Conservation (phyloP, 768 basidiomycete species). For the Kwoniella sp. region DNA sequence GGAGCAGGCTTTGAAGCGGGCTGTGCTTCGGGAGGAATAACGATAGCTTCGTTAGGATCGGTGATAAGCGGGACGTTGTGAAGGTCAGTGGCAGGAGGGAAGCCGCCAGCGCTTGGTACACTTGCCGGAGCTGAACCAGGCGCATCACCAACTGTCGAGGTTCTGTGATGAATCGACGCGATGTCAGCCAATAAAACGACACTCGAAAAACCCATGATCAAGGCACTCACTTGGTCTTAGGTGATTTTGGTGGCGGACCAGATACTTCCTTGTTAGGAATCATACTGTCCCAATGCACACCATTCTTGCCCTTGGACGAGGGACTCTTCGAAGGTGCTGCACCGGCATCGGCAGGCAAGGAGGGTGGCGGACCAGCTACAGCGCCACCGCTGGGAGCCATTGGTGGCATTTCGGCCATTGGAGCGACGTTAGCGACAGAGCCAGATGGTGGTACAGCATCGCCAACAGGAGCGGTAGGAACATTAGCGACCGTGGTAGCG, state of each 20-base stretch:
- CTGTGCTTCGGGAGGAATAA: neutral
- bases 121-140: conserved; percentile 8
- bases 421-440: conserved; percentile 5
- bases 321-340: conserved; percentile 6
- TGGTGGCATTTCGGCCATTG: neutral
- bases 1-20: neutral
- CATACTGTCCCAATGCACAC: conserved; percentile 36
- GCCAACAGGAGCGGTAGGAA: neutral
- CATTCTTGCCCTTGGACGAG: conserved; percentile 18
- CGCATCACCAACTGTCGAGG: conserved; percentile 6
- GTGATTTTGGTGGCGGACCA: conserved; percentile 14
- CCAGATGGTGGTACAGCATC: neutral
- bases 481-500: conserved; percentile 4
- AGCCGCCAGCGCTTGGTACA: conserved; percentile 1
- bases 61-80: conserved; percentile 10
- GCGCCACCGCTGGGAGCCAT: neutral
- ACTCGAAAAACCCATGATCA: neutral
- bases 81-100: conserved; percentile 8
- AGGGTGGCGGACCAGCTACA: neutral
- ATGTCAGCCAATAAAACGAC: no score
- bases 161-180: neutral
- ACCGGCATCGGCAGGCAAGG: conserved; percentile 2
- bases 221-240: conserved; percentile 12
- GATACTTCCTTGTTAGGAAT: conserved; percentile 32
- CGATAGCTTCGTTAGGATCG: conserved; percentile 3